Evolutionary conservation across 2,329 filamentous ascomycete genomes (phyloP).

Genomic region (Dichotomopilus funicola): DNA sequence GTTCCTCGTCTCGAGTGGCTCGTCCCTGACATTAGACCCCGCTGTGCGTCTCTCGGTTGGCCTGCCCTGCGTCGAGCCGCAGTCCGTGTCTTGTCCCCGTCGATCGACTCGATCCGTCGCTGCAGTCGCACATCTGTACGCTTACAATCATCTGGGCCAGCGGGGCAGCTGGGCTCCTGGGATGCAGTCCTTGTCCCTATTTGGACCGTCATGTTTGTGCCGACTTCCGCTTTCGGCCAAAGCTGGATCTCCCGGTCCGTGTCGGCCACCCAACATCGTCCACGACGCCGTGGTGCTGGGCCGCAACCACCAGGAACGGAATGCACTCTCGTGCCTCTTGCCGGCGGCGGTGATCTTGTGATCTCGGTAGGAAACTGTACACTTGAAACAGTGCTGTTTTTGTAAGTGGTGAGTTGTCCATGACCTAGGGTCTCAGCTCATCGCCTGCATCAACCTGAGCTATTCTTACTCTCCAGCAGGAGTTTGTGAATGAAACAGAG

Average conservation of each 20-base stretch:
- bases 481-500: background rate
- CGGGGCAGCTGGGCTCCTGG: background rate
- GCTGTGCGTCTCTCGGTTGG: too few species aligned
- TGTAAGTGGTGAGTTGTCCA: background rate
- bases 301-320: background rate
- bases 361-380: background rate
- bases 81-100: background rate
- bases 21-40: too few species aligned
- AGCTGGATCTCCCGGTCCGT: background rate
- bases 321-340: background rate
- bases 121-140: slow-evolving; percentile 6
- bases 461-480: background rate
- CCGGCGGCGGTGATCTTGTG: background rate
- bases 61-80: too few species aligned
- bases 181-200: background rate
- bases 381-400: too few species aligned
- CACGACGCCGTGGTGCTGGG: background rate
- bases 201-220: background rate
- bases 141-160: background rate
- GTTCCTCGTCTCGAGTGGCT: too few species aligned
- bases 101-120: slow-evolving; percentile 4
- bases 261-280: background rate
- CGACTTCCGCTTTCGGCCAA: slow-evolving; percentile 1
- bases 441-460: background rate
- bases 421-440: background rate